phyloP scores from a whole-genome alignment of 805 yeast genomes.

The Schwanniomyces occidentalis region DNA sequence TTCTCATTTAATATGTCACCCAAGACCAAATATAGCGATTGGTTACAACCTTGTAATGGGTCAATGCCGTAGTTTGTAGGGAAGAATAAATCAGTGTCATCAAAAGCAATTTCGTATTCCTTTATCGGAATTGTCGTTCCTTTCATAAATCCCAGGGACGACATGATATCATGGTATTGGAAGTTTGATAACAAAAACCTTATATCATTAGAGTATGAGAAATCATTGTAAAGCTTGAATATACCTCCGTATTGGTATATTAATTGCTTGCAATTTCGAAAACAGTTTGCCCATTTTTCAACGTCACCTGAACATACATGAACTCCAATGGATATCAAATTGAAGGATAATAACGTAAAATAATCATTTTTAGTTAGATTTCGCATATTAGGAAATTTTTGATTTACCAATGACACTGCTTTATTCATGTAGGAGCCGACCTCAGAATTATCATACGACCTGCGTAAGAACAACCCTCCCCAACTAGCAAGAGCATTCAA shows the following conservation, averaged over 20 bases:
- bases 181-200: conserved; percentile 20
- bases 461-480: conserved; percentile 4
- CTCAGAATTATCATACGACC: not conserved
- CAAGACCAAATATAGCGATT: conserved; percentile 15
- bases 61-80: conserved; percentile 21
- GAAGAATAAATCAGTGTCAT: conserved; percentile 14
- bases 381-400: conserved; percentile 1
- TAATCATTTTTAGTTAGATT: conserved; percentile 10
- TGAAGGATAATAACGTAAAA: conserved; percentile 16
- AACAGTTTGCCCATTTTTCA: conserved; percentile 14
- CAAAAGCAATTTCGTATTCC: conserved; percentile 12
- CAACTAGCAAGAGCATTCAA: conserved; percentile 6
- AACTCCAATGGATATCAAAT: conserved; percentile 13
- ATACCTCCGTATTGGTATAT: conserved; percentile 18
- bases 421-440: not conserved
- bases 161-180: conserved; percentile 21
- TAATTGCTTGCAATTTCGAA: conserved; percentile 10
- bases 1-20: conserved; percentile 13
- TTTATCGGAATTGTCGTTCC: conserved; percentile 16
- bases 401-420: not conserved
- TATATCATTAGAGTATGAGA: conserved; percentile 18
- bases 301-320: conserved; percentile 22
- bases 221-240: conserved; percentile 11
- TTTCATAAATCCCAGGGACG: conserved; percentile 13
- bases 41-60: conserved; percentile 24